Evolutionary conservation across 1,284 basidiomycete species (phyloP).

Genomic region (Puccinia horiana): DNA sequence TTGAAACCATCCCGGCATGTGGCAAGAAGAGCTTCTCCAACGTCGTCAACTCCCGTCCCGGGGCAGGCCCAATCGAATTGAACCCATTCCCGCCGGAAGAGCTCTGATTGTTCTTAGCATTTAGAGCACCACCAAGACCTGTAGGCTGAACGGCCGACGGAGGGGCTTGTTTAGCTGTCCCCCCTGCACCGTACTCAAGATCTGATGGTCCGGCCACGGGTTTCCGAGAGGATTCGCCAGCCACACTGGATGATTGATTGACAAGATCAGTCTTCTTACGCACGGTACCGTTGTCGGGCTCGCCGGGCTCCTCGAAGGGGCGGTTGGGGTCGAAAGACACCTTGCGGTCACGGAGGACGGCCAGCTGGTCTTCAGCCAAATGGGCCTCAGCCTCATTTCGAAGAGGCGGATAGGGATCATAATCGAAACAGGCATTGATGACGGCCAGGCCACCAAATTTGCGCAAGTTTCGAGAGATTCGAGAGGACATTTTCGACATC

Average conservation of each 20-base stretch:
- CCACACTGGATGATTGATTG: neutral
- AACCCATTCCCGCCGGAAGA: neutral
- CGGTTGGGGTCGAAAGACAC: neutral
- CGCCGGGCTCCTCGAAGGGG: neutral
- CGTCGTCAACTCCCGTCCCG: slow-evolving; percentile 16
- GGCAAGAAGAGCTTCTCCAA: slow-evolving; percentile 42
- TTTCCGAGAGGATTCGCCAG: neutral
- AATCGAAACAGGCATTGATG: slow-evolving; percentile 48
- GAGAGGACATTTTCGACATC: slow-evolving; percentile 44
- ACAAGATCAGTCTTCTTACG: neutral
- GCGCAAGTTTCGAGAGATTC: slow-evolving; percentile 38
- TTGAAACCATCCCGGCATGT: neutral
- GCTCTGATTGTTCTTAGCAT: neutral
- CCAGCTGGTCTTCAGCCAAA: neutral
- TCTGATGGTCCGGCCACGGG: neutral
- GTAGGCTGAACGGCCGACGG: neutral
- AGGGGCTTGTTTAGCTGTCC: neutral
- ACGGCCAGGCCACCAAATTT: slow-evolving; percentile 40
- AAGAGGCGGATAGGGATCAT: slow-evolving; percentile 34
- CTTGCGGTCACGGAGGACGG: neutral
- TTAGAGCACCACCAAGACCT: neutral
- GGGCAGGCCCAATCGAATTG: neutral
- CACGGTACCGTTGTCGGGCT: neutral
- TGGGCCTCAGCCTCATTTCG: neutral
- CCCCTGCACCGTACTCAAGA: neutral